phyloP scores from a whole-genome alignment of 305 asterid genomes.

The Solanum chacoense region DNA sequence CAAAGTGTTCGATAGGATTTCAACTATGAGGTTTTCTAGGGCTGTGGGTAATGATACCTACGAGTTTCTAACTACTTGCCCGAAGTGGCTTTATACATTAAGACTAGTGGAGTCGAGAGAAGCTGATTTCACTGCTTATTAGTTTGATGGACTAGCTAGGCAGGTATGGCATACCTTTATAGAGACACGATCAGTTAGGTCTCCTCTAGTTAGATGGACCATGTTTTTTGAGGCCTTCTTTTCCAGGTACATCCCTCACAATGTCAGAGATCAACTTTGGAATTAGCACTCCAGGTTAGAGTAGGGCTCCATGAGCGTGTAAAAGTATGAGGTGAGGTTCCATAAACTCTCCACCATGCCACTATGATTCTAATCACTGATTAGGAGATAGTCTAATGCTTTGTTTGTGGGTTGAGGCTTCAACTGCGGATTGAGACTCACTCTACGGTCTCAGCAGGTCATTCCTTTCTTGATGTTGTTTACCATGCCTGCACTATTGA shows the following conservation, averaged over 20 bases:
- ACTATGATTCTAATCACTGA: neutral
- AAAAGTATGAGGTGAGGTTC: neutral
- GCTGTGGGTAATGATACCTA: neutral
- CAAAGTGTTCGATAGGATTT: neutral
- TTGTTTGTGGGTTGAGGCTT: neutral
- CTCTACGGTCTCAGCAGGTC: neutral
- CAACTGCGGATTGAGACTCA: neutral
- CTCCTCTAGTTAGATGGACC: neutral
- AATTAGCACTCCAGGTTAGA: neutral
- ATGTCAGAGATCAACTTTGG: neutral
- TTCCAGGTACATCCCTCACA: neutral
- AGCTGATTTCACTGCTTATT: too few relatives aligned
- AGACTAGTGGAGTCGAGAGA: neutral
- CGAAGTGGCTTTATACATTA: neutral
- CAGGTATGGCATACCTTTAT: neutral
- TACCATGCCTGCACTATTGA: neutral
- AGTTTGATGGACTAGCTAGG: neutral
- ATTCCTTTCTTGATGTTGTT: neutral
- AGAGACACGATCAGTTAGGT: neutral
- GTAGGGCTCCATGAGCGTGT: neutral
- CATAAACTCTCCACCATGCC: neutral
- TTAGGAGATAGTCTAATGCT: neutral
- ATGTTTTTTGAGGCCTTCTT: neutral
- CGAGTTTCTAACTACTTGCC: accelerated
- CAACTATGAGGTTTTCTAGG: neutral